A percentile compares a stretch with the other conserved stretches of the same genome.
Evolutionary conservation across 805 yeast genomes (phyloP).

Genomic region (Torulaspora microellipsoides): DNA sequence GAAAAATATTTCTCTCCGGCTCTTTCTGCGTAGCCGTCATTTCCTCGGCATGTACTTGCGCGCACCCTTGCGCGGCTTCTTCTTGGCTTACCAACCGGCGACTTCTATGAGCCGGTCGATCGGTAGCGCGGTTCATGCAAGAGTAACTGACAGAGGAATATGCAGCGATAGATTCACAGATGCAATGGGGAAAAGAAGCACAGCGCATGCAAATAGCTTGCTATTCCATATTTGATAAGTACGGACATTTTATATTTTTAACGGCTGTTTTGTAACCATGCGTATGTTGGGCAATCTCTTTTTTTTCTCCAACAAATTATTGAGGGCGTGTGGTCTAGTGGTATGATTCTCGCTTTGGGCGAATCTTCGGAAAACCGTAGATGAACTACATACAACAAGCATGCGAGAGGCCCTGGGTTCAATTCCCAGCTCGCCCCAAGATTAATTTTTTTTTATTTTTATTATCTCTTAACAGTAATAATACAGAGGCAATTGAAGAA

Average conservation of each 20-base stretch:
- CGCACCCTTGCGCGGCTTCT: background rate
- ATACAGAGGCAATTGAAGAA: too few relatives aligned
- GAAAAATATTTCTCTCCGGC: background rate
- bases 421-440: slow-evolving; percentile 43
- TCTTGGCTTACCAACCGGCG: background rate
- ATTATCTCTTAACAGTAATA: too few relatives aligned
- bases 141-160: too few relatives aligned
- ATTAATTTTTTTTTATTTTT: slow-evolving; percentile 1
- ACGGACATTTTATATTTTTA: too few relatives aligned
- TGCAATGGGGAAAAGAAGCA: too few relatives aligned
- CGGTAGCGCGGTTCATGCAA: too few relatives aligned
- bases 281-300: background rate
- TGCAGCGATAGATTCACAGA: too few relatives aligned
- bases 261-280: background rate
- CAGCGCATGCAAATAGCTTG: too few relatives aligned
- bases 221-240: too few relatives aligned
- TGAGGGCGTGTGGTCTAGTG: slow-evolving; percentile 34
- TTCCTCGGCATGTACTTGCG: background rate
- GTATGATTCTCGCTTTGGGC: slow-evolving; percentile 35
- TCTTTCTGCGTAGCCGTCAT: background rate
- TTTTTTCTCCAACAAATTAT: slow-evolving; percentile 1
- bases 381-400: slow-evolving; percentile 13
- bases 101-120: too few relatives aligned
- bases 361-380: slow-evolving; percentile 13
- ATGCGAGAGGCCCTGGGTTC: slow-evolving; percentile 56